These are phyloP conservation scores for Achlya hypogyna DNA, from an alignment of 352 stramenopile genomes.

Conservation along the genomic window DNA sequence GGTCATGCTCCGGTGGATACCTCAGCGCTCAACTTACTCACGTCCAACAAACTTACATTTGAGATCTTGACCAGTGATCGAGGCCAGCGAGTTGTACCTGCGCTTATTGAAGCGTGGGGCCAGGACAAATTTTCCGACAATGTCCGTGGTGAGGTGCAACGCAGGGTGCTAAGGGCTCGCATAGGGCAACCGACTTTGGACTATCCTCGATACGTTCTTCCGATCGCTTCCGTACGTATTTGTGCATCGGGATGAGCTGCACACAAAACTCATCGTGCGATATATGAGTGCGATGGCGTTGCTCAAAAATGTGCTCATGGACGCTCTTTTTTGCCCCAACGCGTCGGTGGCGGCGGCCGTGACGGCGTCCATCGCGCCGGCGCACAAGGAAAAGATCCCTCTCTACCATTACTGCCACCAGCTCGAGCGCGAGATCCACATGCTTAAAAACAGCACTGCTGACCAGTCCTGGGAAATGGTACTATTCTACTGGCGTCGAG, in stretches of 20 bases:
- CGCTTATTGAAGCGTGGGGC: constrained; percentile 55
- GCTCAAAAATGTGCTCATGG: constrained; percentile 40
- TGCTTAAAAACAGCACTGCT: constrained; percentile 21
- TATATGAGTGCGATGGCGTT: constrained; percentile 49
- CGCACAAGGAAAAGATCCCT: constrained; percentile 31
- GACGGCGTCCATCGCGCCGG: constrained; percentile 11
- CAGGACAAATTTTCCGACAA: constrained; percentile 21
- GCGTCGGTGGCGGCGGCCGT: not conserved
- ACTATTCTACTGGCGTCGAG: not conserved
- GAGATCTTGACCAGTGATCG: constrained; percentile 61
- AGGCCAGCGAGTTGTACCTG: constrained; percentile 42
- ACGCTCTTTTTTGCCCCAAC: constrained; percentile 25
- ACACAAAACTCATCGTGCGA: constrained; percentile 42
- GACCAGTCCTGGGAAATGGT: constrained; percentile 22
- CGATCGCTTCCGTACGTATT: constrained; percentile 39
- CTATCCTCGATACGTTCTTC: constrained; percentile 64
- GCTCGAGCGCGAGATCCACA: constrained; percentile 47
- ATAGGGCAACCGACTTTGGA: constrained; percentile 34
- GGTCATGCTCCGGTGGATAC: not conserved
- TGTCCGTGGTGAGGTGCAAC: not conserved
- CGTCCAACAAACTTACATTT: constrained; percentile 24
- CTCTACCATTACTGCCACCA: constrained; percentile 56
- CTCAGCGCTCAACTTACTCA: not conserved
- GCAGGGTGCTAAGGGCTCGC: not conserved
- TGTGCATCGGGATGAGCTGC: constrained; percentile 32